Evolutionary conservation across 305 asterid genomes (phyloP).

Genomic region (Solanum chacoense): DNA sequence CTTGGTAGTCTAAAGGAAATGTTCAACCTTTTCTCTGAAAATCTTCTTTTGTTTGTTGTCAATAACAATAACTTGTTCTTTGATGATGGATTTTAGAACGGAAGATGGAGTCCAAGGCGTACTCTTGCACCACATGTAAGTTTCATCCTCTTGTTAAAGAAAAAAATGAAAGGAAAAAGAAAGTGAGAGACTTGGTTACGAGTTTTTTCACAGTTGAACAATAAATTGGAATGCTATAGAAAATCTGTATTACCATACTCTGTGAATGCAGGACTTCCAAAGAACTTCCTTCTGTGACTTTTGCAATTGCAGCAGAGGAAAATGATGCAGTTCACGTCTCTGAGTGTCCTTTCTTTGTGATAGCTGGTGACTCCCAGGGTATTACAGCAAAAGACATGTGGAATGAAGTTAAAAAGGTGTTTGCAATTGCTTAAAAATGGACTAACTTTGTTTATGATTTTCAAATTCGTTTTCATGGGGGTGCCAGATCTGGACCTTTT

Average conservation of each 20-base stretch:
- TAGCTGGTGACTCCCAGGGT: constrained; percentile 67
- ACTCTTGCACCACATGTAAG: constrained; percentile 89
- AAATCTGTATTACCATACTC: background rate
- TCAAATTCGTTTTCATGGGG: background rate
- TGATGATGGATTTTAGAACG: constrained; percentile 22
- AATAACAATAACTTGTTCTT: background rate
- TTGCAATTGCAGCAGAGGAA: constrained; percentile 79
- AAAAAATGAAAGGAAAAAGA: background rate
- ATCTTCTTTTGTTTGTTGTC: background rate
- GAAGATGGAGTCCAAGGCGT: constrained; percentile 67
- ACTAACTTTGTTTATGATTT: background rate
- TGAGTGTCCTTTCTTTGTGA: constrained; percentile 78
- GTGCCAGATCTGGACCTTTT: background rate
- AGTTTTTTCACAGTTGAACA: background rate
- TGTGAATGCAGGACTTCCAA: constrained; percentile 50
- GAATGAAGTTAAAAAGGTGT: constrained; percentile 88
- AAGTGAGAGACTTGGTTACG: background rate
- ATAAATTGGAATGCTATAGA: background rate
- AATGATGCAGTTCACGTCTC: constrained; percentile 62
- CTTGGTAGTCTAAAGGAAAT: background rate
- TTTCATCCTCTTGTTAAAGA: constrained; percentile 10
- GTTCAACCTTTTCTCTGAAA: background rate
- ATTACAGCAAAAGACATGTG: constrained; percentile 88
- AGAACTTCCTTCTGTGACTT: constrained; percentile 75
- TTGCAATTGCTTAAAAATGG: background rate